These are phyloP conservation scores for Penicillium glabrum DNA, from an alignment of 2,329 filamentous ascomycete species.

Conservation along the genomic window DNA sequence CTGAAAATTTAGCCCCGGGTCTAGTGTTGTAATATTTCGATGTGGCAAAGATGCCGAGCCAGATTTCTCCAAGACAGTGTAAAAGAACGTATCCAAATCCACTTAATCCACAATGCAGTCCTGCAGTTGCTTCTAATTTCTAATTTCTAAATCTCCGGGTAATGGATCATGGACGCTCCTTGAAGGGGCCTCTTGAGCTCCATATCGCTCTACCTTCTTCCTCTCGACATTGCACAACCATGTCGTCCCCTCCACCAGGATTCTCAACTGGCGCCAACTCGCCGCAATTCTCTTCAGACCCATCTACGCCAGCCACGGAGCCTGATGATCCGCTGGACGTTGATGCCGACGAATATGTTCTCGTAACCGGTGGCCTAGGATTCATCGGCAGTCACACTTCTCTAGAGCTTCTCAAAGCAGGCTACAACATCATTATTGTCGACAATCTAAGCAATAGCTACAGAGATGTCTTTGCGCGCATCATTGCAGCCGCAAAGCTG, in stretches of 20 bases:
- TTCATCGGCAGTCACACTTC: slow-evolving; percentile 2
- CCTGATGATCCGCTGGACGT: not conserved
- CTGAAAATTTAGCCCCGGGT: not conserved
- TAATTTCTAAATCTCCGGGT: not conserved
- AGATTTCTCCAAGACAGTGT: not conserved
- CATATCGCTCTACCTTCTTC: not conserved
- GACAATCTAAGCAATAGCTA: slow-evolving; percentile 4
- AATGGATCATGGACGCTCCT: slow-evolving; percentile 1
- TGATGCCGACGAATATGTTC: not conserved
- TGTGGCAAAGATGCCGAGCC: slow-evolving; percentile 1
- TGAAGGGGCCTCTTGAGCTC: not conserved
- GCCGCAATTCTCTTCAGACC: slow-evolving; percentile 1
- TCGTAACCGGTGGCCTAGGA: not conserved
- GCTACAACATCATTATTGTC: slow-evolving; percentile 2
- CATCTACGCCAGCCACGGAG: slow-evolving; percentile 1
- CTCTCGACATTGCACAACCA: not conserved
- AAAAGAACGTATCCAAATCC: slow-evolving; percentile 1
- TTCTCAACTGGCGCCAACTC: not conserved
- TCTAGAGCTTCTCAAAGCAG: not conserved
- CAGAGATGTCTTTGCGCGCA: not conserved
- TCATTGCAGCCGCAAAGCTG: not conserved
- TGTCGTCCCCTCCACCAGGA: not conserved
- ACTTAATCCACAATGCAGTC: not conserved
- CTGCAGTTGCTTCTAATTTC: not conserved
- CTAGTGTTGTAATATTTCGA: not conserved